Base-by-base conservation (phyloP, 1,284 basidiomycete species). In the Polyporus tsugae region DNA sequence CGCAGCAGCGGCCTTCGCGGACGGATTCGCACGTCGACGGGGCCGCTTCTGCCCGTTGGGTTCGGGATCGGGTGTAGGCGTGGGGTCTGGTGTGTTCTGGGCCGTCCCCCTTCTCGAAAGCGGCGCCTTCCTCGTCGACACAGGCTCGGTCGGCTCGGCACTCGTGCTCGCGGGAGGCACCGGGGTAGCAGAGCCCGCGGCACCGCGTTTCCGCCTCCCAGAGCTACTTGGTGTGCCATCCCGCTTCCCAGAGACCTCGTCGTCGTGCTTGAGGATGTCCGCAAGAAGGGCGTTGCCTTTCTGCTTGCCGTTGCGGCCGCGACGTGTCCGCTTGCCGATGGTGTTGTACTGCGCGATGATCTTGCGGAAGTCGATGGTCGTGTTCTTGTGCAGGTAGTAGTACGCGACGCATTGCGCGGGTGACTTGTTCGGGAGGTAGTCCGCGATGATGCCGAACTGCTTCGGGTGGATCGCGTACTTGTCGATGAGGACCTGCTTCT, bases 301-400 rank as follows among this genome's bases (percentile, higher is more conserved):
- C 81, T 89, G 88, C 81, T 91, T 93, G 64, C 85, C 88, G 55
- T 41, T 41, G 19, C 87, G 81, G 11, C 89, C 83, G n/a, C 86
- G 84, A 64, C 83, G 85, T 70, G 85, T 86, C 63, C 90, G 84
- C 76, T 91, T 91, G 66, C 86, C 88, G 29, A 69, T 65, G 2
- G 86, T 86, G n/a, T 87, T 89, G 74, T 87, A 87, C 75, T 86
- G 86, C 63, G 87, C 81, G 25, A 95, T 84, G 13, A 91, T 87
- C 75, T 91, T 87, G 66, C 95, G 90, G 82, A 96, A 97, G 80
- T 97, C 93, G 77, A 96, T 91, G 53, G 87, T 80, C 74, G 86
- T 87, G 81, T 97, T 95, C 86, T 99, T 99, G 82, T 96, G 95
- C 68, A 97, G 84, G 81, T 99, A 99, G 81, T 99, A 99, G 81